phyloP scores from a whole-genome alignment of 306 rosid species.

The Chamaecrista fasciculata region DNA sequence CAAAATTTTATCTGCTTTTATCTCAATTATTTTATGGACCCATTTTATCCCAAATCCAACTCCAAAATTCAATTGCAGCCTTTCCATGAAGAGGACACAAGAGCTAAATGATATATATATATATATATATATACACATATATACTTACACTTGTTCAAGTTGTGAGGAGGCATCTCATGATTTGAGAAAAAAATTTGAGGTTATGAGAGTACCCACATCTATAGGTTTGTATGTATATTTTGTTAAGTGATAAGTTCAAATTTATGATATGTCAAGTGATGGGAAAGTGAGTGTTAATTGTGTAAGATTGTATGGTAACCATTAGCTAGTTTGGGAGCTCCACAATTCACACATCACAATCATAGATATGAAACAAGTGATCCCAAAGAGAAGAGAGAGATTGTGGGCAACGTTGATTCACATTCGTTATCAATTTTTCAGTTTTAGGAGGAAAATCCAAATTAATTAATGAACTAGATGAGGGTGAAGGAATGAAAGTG shows the following conservation, averaged over 20 bases:
- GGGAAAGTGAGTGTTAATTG: conserved; percentile 4
- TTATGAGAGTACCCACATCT: background rate
- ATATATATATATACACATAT: no score
- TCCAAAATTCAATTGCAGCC: background rate
- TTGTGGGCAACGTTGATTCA: conserved; percentile 14
- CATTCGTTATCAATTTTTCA: no score
- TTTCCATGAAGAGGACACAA: background rate
- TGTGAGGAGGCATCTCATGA: background rate
- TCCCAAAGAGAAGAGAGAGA: background rate
- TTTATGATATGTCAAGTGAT: background rate
- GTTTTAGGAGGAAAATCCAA: background rate
- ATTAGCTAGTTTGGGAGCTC: background rate
- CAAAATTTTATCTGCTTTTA: background rate
- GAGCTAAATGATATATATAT: no score
- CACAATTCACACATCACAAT: conserved; percentile 16
- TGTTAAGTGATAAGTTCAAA: background rate
- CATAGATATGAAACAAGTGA: conserved; percentile 23
- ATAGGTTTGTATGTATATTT: background rate
- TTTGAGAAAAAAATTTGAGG: conserved; percentile 7
- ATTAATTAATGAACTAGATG: background rate
- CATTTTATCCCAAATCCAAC: background rate
- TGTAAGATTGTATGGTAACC: background rate
- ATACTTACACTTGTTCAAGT: no score
- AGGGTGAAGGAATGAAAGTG: background rate
- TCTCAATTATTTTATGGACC: background rate